Evolutionary conservation across 164 flowering plant genomes (phyloP).

Genomic region (Stephania japonica): DNA sequence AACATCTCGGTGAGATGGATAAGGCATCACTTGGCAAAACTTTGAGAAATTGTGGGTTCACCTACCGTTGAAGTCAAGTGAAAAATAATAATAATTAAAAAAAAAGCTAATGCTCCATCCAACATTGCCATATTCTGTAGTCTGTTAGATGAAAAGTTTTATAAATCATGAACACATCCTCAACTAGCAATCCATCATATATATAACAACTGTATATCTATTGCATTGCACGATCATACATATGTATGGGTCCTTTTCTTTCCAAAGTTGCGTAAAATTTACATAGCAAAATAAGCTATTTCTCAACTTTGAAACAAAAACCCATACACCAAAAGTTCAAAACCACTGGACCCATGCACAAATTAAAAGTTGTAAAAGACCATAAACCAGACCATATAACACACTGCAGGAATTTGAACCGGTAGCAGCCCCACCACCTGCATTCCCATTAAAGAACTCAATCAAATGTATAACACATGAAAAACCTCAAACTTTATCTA

Average conservation of each 20-base stretch:
- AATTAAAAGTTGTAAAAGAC: conserved; percentile 13
- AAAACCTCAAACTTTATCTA: not conserved
- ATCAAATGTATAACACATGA: conserved; percentile 18
- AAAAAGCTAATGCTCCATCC: too few relatives aligned
- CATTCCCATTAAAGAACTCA: conserved; percentile 15
- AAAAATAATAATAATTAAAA: too few relatives aligned
- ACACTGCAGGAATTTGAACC: conserved; percentile 27
- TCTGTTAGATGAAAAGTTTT: too few relatives aligned
- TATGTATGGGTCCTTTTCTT: conserved; percentile 4
- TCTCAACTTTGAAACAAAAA: conserved; percentile 5
- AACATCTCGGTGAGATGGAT: too few relatives aligned
- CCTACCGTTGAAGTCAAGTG: too few relatives aligned
- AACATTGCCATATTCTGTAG: too few relatives aligned
- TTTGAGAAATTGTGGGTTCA: too few relatives aligned
- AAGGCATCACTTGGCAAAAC: too few relatives aligned
- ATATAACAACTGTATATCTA: not conserved
- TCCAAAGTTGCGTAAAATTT: conserved; percentile 4
- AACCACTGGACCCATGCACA: too few relatives aligned
- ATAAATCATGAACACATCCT: too few relatives aligned
- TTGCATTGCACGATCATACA: not conserved
- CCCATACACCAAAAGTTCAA: too few relatives aligned
- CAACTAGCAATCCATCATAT: too few relatives aligned
- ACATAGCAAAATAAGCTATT: not conserved
- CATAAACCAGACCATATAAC: conserved; percentile 27
- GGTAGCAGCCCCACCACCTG: conserved; percentile 41